Conservation (phyloP, 352 stramenopile genomes). For the Achlya hypogyna region DNA sequence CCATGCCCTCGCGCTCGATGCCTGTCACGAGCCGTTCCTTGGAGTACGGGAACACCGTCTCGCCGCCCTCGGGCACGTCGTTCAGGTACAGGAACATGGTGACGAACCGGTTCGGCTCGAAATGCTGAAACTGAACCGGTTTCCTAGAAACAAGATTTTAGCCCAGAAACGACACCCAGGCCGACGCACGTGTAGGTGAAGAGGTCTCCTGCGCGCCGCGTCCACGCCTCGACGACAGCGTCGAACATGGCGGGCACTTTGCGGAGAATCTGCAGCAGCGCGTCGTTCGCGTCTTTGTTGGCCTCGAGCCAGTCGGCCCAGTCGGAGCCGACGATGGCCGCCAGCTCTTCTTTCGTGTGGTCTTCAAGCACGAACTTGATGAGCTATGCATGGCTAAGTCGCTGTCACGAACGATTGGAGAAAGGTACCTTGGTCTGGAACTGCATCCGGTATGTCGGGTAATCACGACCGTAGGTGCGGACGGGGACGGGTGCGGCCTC, state of each 20-base stretch:
- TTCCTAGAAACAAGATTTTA: neutral
- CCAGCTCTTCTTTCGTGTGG: slow-evolving; percentile 32
- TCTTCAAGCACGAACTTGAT: slow-evolving; percentile 41
- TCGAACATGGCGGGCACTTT: slow-evolving; percentile 35
- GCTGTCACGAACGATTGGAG: neutral
- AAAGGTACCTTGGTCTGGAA: slow-evolving; percentile 22
- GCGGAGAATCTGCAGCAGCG: slow-evolving; percentile 39
- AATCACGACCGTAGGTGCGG: slow-evolving; percentile 12
- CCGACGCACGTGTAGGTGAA: slow-evolving; percentile 3
- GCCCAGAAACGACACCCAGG: neutral
- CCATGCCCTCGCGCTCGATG: slow-evolving; percentile 10
- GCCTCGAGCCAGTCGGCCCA: slow-evolving; percentile 39
- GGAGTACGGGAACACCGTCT: slow-evolving; percentile 76
- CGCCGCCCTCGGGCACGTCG: slow-evolving; percentile 65
- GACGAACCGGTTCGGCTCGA: slow-evolving; percentile 58
- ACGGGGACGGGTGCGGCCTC: slow-evolving; percentile 7
- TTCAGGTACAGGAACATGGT: slow-evolving; percentile 88
- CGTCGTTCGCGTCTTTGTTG: slow-evolving; percentile 40
- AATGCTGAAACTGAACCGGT: slow-evolving; percentile 11
- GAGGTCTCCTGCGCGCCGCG: neutral
- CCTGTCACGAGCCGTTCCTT: slow-evolving; percentile 10
- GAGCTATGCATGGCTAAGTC: neutral
- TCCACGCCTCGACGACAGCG: slow-evolving; percentile 36
- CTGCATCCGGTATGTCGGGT: slow-evolving; percentile 7
- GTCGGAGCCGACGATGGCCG: slow-evolving; percentile 25